phyloP scores from a whole-genome alignment of 2,329 filamentous ascomycete species.

The Triangularia setosa region DNA sequence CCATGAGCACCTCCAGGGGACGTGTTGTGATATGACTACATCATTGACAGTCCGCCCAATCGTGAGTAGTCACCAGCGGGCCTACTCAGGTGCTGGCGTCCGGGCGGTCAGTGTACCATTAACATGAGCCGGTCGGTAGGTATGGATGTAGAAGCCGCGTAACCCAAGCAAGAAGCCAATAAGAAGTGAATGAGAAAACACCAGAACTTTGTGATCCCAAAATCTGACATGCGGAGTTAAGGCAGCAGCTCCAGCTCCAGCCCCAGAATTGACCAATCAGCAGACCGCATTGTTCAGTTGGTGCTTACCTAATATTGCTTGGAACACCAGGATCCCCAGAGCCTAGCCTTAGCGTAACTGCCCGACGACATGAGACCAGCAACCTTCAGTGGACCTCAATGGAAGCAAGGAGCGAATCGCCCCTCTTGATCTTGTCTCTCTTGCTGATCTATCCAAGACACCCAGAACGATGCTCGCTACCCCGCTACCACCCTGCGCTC shows the following conservation, averaged over 20 bases:
- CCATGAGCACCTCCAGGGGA: neutral
- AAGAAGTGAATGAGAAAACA: no score
- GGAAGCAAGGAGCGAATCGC: neutral
- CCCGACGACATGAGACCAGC: neutral
- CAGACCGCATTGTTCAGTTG: neutral
- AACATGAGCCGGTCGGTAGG: neutral
- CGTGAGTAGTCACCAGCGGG: neutral
- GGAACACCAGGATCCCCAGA: neutral
- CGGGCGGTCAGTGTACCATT: neutral
- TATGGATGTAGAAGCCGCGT: neutral
- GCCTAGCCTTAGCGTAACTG: neutral
- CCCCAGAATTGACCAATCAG: neutral
- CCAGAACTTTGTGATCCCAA: neutral
- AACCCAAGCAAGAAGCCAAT: neutral
- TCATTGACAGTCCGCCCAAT: neutral
- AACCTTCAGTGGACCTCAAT: neutral
- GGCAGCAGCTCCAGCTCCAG: neutral
- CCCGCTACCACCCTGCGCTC: neutral
- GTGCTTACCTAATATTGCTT: neutral
- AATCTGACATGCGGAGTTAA: neutral
- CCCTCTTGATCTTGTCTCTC: neutral
- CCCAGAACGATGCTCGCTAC: neutral
- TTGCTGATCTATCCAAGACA: neutral
- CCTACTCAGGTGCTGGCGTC: neutral
- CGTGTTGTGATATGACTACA: neutral